These are phyloP conservation scores for Xerocomellus dryophilus DNA, from an alignment of 768 basidiomycete genomes.

Conservation along the genomic window DNA sequence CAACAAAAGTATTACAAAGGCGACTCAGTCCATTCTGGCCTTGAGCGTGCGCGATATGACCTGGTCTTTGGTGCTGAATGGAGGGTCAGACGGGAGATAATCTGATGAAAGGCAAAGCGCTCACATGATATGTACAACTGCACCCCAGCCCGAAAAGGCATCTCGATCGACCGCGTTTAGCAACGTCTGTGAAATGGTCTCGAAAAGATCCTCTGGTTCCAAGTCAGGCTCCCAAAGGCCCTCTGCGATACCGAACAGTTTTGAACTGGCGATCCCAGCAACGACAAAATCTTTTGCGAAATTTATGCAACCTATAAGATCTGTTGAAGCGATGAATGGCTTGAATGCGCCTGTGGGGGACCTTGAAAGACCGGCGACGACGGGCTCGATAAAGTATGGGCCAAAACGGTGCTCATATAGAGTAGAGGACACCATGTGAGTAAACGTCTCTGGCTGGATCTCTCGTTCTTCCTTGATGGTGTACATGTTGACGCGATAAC, in stretches of 20 bases:
- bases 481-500: constrained; percentile 97
- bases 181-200: constrained; percentile 95
- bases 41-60: constrained; percentile 84
- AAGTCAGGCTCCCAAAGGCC: constrained; percentile 98
- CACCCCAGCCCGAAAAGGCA: constrained; percentile 96
- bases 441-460: constrained; percentile 94
- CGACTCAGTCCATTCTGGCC: constrained; percentile 80
- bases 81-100: constrained; percentile 6
- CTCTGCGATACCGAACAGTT: constrained; percentile 96
- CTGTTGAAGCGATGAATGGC: constrained; percentile 94
- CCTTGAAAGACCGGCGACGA: constrained; percentile 86
- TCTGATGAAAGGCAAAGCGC: constrained; percentile 29
- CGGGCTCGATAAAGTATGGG: constrained; percentile 95
- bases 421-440: constrained; percentile 91
- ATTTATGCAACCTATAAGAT: constrained; percentile 90
- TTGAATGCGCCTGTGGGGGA: constrained; percentile 67
- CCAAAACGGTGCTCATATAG: constrained; percentile 95
- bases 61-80: constrained; percentile 62
- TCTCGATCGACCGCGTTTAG: constrained; percentile 95
- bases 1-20: constrained; percentile 13
- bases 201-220: constrained; percentile 94
- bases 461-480: constrained; percentile 98
- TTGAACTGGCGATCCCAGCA: constrained; percentile 86
- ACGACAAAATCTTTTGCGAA: constrained; percentile 97
- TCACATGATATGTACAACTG: constrained; percentile 92